These are phyloP conservation scores for Colletotrichum lentis DNA, from an alignment of 2,329 filamentous ascomycete species.

Conservation along the genomic window DNA sequence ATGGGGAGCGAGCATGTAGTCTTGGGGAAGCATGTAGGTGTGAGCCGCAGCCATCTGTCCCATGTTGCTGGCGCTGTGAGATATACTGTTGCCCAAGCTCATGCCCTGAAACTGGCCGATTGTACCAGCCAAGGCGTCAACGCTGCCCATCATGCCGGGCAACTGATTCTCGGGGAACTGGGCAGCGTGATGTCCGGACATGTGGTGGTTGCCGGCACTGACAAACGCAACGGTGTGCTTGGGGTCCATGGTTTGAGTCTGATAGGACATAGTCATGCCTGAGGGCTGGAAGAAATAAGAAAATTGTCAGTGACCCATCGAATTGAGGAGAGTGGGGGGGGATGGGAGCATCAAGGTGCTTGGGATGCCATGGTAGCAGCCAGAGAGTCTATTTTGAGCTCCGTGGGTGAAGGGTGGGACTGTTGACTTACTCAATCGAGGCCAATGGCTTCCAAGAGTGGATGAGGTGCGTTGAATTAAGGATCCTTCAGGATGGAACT, in stretches of 20 bases:
- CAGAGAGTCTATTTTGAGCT: neutral
- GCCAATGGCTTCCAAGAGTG: slow-evolving; percentile 24
- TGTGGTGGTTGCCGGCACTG: slow-evolving; percentile 20
- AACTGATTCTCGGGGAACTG: slow-evolving; percentile 38
- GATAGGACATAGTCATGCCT: slow-evolving; percentile 47
- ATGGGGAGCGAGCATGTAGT: slow-evolving; percentile 50
- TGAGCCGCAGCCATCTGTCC: slow-evolving; percentile 46
- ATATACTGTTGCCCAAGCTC: slow-evolving; percentile 49
- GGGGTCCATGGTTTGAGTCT: slow-evolving; percentile 51
- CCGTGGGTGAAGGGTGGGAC: neutral
- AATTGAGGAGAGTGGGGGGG: too few relatives aligned
- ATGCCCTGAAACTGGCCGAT: slow-evolving; percentile 43
- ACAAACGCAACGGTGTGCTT: slow-evolving; percentile 43
- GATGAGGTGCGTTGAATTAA: slow-evolving; percentile 5
- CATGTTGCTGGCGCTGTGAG: slow-evolving; percentile 39
- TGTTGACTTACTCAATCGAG: slow-evolving; percentile 26
- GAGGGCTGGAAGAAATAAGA: neutral
- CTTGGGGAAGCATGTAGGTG: slow-evolving; percentile 50
- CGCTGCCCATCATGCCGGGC: slow-evolving; percentile 29
- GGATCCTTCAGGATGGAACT: neutral
- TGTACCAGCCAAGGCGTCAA: slow-evolving; percentile 27
- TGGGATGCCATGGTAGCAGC: neutral
- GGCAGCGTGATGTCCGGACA: slow-evolving; percentile 13
- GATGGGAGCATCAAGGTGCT: neutral
- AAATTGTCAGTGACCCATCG: neutral